Conservation (phyloP, 257 asterid species). For the Solanum chiquidenum region DNA sequence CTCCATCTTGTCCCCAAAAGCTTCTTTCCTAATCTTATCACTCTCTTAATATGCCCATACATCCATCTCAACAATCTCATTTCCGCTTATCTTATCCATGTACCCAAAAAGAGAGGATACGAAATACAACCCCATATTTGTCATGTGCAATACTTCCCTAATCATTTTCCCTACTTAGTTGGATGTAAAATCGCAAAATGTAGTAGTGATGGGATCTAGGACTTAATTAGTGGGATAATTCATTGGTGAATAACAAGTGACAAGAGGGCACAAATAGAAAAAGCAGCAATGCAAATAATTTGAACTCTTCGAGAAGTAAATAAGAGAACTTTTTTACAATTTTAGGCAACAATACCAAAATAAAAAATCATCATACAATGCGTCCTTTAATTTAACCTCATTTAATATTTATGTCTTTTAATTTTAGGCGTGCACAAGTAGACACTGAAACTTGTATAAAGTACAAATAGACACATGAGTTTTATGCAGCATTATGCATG, state of each 20-base stretch:
- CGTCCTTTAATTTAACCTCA: background rate
- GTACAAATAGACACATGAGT: background rate
- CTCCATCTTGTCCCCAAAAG: background rate
- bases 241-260: background rate
- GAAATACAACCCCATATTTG: background rate
- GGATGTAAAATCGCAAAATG: background rate
- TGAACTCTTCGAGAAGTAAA: too few species aligned
- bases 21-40: background rate
- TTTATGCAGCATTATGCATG: background rate
- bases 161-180: background rate
- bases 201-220: background rate
- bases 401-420: too few species aligned
- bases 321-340: too few species aligned
- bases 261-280: background rate
- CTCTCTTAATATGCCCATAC: background rate
- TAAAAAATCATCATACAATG: too few species aligned
- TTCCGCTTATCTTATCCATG: background rate
- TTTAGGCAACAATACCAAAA: too few species aligned
- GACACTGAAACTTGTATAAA: too few species aligned
- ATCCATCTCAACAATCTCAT: background rate
- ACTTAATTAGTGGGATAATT: background rate
- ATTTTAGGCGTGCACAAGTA: background rate
- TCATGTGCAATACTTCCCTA: background rate
- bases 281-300: too few species aligned
- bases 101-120: background rate